Conservation (phyloP, 2,329 filamentous ascomycete species). For the Purpureocillium lavendulum region DNA sequence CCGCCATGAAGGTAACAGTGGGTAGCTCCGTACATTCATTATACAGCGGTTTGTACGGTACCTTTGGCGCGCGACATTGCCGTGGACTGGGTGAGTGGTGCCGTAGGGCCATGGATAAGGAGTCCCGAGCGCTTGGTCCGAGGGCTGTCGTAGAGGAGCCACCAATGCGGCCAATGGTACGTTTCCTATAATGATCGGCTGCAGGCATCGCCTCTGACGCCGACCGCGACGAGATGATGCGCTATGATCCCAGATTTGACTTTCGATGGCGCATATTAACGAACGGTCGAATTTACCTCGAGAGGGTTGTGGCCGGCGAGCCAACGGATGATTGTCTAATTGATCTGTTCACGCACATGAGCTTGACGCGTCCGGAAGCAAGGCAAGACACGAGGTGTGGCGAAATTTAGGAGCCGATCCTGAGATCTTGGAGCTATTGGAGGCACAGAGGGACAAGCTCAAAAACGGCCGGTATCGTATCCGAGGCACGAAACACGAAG, state of each 20-base stretch:
- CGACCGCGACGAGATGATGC: slow-evolving; percentile 17
- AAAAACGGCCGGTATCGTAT: slow-evolving; percentile 15
- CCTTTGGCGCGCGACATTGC: too few relatives aligned
- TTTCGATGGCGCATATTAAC: slow-evolving; percentile 16
- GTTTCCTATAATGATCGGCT: neutral
- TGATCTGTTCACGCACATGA: slow-evolving; percentile 1
- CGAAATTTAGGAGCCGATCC: slow-evolving; percentile 11
- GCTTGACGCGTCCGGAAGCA: slow-evolving; percentile 13
- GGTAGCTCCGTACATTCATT: too few relatives aligned
- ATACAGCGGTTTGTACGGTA: too few relatives aligned
- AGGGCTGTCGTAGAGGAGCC: neutral
- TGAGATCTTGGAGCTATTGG: slow-evolving; percentile 12
- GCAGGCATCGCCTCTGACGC: slow-evolving; percentile 9
- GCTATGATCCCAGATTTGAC: slow-evolving; percentile 10
- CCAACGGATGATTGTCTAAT: slow-evolving; percentile 1
- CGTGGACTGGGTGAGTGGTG: too few relatives aligned
- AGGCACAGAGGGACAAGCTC: slow-evolving; percentile 9
- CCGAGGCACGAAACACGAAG: slow-evolving; percentile 11
- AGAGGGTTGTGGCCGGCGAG: slow-evolving; percentile 13
- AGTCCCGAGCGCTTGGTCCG: neutral
- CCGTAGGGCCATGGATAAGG: too few relatives aligned
- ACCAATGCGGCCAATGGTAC: neutral
- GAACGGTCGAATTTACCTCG: slow-evolving; percentile 15
- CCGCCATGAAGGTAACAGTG: too few relatives aligned
- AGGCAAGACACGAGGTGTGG: slow-evolving; percentile 16